These are phyloP conservation scores for Cutaneotrichosporon cutaneum DNA, from an alignment of 1,284 basidiomycete species.

Conservation along the genomic window DNA sequence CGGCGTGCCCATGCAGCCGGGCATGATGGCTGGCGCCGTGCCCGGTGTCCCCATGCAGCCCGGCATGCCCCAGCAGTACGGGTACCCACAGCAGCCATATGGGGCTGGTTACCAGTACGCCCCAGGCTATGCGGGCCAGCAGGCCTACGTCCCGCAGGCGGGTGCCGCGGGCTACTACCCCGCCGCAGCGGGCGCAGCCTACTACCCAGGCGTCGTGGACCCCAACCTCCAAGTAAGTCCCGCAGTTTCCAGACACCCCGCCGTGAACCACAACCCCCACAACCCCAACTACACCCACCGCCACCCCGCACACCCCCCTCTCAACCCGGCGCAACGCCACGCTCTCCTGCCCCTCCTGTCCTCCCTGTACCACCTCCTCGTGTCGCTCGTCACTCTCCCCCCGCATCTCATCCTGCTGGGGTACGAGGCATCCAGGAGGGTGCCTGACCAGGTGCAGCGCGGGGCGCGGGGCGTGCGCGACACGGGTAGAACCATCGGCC, in stretches of 20 bases:
- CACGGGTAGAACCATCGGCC: not conserved
- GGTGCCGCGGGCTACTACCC: not conserved
- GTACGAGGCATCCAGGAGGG: not conserved
- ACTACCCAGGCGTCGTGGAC: not conserved
- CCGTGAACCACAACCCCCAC: not conserved
- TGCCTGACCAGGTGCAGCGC: not conserved
- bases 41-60: constrained; percentile 2
- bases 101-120: not conserved
- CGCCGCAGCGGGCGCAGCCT: not conserved
- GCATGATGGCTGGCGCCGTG: not conserved
- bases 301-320: not conserved
- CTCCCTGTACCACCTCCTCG: not conserved
- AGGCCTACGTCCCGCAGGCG: not conserved
- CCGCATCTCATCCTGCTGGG: not conserved
- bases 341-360: not conserved
- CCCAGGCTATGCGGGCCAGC: not conserved
- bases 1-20: constrained; percentile 3
- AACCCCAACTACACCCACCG: not conserved
- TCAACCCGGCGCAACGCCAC: not conserved
- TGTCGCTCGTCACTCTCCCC: not conserved
- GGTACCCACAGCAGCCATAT: constrained; percentile 3
- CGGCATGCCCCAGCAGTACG: not conserved
- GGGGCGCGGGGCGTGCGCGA: not conserved
- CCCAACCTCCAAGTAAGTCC: not conserved
- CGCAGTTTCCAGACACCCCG: not conserved